Percentiles rank a stretch among this genome's conserved stretches.
Conservation (phyloP, 2,329 filamentous ascomycete species). For the Colletotrichum sp. region DNA sequence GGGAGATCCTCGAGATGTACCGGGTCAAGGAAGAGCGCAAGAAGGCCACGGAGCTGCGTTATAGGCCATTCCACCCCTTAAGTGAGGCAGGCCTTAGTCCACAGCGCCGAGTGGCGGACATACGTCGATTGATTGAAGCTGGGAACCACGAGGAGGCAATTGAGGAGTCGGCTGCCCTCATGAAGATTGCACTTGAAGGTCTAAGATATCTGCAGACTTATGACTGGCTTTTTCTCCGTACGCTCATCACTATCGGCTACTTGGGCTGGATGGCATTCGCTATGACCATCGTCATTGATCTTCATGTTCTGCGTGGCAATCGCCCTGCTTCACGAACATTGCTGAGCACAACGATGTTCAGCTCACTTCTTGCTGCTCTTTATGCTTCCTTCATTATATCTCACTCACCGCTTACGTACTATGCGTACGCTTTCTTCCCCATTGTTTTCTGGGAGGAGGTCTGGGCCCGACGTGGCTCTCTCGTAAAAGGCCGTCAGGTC, state of each 20-base stretch:
- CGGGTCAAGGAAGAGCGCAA: constrained; percentile 90
- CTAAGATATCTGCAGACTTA: constrained; percentile 96
- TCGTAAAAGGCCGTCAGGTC: constrained; percentile 68
- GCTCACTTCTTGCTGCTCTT: constrained; percentile 74
- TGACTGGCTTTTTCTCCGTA: constrained; percentile 94
- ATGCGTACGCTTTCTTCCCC: constrained; percentile 90
- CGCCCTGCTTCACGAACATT: constrained; percentile 67
- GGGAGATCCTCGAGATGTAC: constrained; percentile 94
- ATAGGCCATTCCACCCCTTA: constrained; percentile 76
- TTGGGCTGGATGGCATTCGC: constrained; percentile 96
- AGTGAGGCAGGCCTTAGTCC: constrained; percentile 66
- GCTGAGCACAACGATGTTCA: constrained; percentile 69
- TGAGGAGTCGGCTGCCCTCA: constrained; percentile 74
- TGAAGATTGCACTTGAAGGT: constrained; percentile 79
- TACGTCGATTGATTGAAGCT: constrained; percentile 69
- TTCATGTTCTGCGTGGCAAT: constrained; percentile 80
- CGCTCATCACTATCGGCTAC: constrained; percentile 88
- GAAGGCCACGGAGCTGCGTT: constrained; percentile 75
- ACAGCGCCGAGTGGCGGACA: constrained; percentile 69
- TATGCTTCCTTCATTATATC: constrained; percentile 84
- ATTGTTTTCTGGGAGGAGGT: constrained; percentile 98
- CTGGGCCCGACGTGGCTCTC: constrained; percentile 74
- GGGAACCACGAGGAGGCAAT: constrained; percentile 80
- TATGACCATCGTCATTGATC: constrained; percentile 84
- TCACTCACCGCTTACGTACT: constrained; percentile 82